Percentiles rank a stretch among this genome's conserved stretches.
phyloP scores from a whole-genome alignment of 805 yeast genomes.

The Candida odintsovae region DNA sequence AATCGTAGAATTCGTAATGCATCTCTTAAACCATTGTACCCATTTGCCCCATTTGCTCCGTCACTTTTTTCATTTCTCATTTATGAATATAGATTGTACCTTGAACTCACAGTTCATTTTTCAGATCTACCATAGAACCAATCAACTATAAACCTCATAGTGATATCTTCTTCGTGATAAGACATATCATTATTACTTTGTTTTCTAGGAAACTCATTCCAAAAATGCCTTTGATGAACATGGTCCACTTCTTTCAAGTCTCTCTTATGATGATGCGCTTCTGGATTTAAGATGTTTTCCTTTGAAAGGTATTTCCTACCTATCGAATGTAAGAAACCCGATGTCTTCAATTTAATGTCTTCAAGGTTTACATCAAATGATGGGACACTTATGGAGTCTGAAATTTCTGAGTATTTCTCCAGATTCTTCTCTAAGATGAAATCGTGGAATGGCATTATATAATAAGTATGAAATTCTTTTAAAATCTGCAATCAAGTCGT shows the following conservation, averaged over 20 bases:
- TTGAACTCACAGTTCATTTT: too few species aligned
- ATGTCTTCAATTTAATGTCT: not conserved
- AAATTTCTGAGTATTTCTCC: slow-evolving; percentile 10
- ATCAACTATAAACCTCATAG: slow-evolving; percentile 21
- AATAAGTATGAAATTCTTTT: too few species aligned
- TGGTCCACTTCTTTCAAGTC: slow-evolving; percentile 10
- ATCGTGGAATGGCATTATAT: slow-evolving; percentile 17
- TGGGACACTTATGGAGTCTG: not conserved
- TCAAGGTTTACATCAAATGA: not conserved
- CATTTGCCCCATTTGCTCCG: too few species aligned
- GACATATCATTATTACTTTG: slow-evolving; percentile 23
- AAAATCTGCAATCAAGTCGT: not conserved
- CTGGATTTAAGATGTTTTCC: slow-evolving; percentile 6
- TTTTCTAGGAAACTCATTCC: slow-evolving; percentile 23
- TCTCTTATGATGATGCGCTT: slow-evolving; percentile 9
- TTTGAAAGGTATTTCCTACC: slow-evolving; percentile 3
- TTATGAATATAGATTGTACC: too few species aligned
- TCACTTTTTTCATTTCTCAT: not conserved
- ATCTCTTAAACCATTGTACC: not conserved
- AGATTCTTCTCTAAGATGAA: slow-evolving; percentile 16
- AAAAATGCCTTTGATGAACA: slow-evolving; percentile 16
- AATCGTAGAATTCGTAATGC: not conserved
- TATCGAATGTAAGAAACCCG: slow-evolving; percentile 2
- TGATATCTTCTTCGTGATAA: slow-evolving; percentile 24
- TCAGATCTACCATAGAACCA: slow-evolving; percentile 14